phyloP scores from a whole-genome alignment of 2,329 filamentous ascomycete genomes.

The Parafenestella ontariensis region DNA sequence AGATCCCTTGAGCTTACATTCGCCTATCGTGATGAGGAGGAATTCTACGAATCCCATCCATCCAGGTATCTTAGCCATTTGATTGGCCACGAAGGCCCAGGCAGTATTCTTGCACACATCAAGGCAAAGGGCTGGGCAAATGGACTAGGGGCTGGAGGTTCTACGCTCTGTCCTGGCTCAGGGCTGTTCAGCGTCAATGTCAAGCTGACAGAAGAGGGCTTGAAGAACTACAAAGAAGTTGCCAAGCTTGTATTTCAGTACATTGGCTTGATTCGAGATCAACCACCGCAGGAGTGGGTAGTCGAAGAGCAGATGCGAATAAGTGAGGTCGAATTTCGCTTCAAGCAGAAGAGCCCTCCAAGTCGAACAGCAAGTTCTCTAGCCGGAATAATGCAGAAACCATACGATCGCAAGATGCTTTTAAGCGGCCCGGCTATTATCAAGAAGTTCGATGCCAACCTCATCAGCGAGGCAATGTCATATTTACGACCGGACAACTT shows the following conservation, averaged over 20 bases:
- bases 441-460: constrained; percentile 78
- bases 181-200: constrained; percentile 82
- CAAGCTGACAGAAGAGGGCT: constrained; percentile 81
- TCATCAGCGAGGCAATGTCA: constrained; percentile 75
- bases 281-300: constrained; percentile 87
- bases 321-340: constrained; percentile 92
- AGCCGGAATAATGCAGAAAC: constrained; percentile 89
- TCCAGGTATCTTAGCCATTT: constrained; percentile 87
- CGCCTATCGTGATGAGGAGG: constrained; percentile 83
- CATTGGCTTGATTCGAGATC: constrained; percentile 81
- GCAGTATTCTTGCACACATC: constrained; percentile 88
- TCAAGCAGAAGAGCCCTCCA: constrained; percentile 89
- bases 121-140: constrained; percentile 93
- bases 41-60: constrained; percentile 79
- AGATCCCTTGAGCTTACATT: constrained; percentile 82
- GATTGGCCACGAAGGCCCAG: constrained; percentile 90
- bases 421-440: constrained; percentile 80
- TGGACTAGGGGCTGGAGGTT: constrained; percentile 77
- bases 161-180: constrained; percentile 78
- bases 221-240: constrained; percentile 82
- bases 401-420: constrained; percentile 83
- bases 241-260: constrained; percentile 90
- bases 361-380: constrained; percentile 87
- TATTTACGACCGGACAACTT: constrained; percentile 89
- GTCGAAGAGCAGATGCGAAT: constrained; percentile 90